Percentiles rank a stretch among this genome's conserved stretches.
Conservation (phyloP, 768 basidiomycete species). For the Amanita muscaria region DNA sequence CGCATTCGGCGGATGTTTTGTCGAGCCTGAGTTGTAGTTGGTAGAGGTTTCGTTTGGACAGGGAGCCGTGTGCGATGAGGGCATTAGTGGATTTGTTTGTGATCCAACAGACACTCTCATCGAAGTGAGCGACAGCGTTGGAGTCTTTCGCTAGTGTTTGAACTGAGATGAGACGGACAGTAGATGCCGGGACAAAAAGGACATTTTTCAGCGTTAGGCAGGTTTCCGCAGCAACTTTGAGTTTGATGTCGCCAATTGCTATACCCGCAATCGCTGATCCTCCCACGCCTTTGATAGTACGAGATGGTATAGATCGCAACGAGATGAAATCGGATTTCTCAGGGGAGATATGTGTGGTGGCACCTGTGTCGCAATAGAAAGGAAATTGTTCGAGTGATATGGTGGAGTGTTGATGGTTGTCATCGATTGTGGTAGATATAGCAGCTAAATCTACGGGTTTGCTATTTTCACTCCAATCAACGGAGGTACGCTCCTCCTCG, state of each 20-base stretch:
- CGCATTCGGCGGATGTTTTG: background rate
- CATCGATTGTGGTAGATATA: constrained; percentile 8
- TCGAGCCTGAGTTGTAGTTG: background rate
- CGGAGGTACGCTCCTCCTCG: too few relatives aligned
- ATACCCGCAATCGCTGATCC: background rate
- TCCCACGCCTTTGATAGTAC: background rate
- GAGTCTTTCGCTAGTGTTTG: constrained; percentile 11
- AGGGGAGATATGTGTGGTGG: background rate
- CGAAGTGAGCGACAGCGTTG: constrained; percentile 12
- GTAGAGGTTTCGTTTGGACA: background rate
- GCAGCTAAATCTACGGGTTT: background rate
- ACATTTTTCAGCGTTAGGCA: constrained; percentile 3
- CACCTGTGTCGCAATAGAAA: too few relatives aligned
- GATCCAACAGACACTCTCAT: constrained; percentile 9
- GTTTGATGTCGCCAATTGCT: constrained; percentile 18
- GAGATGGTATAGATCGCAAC: background rate
- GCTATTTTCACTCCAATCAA: constrained; percentile 9
- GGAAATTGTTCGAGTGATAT: too few relatives aligned
- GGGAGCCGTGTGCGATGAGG: constrained; percentile 11
- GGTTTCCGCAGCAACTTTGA: constrained; percentile 8
- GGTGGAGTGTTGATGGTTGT: too few relatives aligned
- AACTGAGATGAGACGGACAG: constrained; percentile 19
- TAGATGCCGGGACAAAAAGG: constrained; percentile 15
- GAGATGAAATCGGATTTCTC: background rate
- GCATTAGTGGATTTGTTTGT: constrained; percentile 8